Evolutionary conservation across 2,329 filamentous ascomycete genomes (phyloP), one percentile per base, ranked within the genome.

Genomic region (Fusarium paranaense): DNA sequence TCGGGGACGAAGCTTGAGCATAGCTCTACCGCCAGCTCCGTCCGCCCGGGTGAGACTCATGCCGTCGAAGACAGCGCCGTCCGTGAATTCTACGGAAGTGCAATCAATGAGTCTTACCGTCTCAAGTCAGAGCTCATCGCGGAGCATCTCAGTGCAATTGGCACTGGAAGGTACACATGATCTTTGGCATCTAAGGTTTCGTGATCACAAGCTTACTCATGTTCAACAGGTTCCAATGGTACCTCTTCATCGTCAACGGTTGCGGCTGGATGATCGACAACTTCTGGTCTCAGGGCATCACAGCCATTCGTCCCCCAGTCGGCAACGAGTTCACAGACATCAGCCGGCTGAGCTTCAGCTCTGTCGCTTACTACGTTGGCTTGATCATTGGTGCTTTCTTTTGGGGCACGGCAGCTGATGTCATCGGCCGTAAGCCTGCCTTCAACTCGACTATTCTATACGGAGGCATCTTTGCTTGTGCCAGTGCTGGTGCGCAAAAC

Each of bases 401-500:
- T 64, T 86, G 85, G 85, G 84, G 84, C 11, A 80, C 80, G 0
- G 81, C 82, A 0, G 81, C 80, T 22, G 84, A 84, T 61, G 61
- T 86, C 14, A 79, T 85, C 62, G 84, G 84, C 14, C 81, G 83
- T 13, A 80, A 80, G 32, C 83, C 81, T 1, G 85, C 85, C 1
- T 86, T 86, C 75, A 86, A 86, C 62, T 78, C 75, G 0, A 86
- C 85, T 0, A 80, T 86, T 4, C 72, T 86, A 2, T 78, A 85
- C 6, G 83, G 82, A 2, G 84, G 83, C 3, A 83, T 91, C 3
- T 92, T 91, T 73, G 90, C 88, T 0, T 83, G 90, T 33, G 82
- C 88, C 1, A 87, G 87, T 5, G 90, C 89, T 0, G 87, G 88
- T 0, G 86, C 88, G 0, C 87, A 87, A 3, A 90, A 86, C 67